Evolutionary conservation across 176 grass and related monocot species (phyloP), one percentile per base, ranked within the genome.

Genomic region (Zoysia japonica): DNA sequence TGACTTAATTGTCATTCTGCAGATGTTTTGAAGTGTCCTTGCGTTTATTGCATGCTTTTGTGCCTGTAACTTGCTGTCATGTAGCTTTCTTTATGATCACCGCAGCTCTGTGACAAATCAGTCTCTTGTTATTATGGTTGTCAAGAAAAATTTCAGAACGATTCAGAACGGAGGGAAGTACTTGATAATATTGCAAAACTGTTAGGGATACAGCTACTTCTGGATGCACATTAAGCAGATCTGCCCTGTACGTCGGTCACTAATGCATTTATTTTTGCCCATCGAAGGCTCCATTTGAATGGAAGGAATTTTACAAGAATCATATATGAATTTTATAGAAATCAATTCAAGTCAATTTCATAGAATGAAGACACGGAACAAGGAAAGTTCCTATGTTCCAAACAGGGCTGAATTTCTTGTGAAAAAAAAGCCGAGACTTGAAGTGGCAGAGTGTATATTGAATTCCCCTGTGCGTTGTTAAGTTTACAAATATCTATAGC

Each of bases 31-130:
- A 78, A 61, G 15, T 65, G 61, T 59, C 28, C 28, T 81, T 28
- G 77, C 5, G 15, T 75, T 71, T 72, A 56, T 84, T 82, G n/a
- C 60, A 53, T 61, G 13, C 53, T 50, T 11, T 44, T 75, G 47
- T 78, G 53, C 67, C 75, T 75, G 53, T 39, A 79, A 74, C 45
- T 67, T 88, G 80, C 63, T 75, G 81, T 62, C 54, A 35, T 67
- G 64, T 84, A 41, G 39, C 76, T 75, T 50, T 63, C 67, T 59
- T 81, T 81, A 37, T 65, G 44, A 67, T 89, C 43, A 53, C 50
- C 0, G 9, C 67, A 52, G 51, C 71, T 49, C 20, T 65, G 56
- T 42, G 50, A 81, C 72, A 45, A 50, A 67, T 73, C 77, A 66
- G 65, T 80, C 40, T 37, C 42, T 43, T 75, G 48, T 76, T 53